Conservation (phyloP, 768 basidiomycete species). For the Plicaturopsis crispa region DNA sequence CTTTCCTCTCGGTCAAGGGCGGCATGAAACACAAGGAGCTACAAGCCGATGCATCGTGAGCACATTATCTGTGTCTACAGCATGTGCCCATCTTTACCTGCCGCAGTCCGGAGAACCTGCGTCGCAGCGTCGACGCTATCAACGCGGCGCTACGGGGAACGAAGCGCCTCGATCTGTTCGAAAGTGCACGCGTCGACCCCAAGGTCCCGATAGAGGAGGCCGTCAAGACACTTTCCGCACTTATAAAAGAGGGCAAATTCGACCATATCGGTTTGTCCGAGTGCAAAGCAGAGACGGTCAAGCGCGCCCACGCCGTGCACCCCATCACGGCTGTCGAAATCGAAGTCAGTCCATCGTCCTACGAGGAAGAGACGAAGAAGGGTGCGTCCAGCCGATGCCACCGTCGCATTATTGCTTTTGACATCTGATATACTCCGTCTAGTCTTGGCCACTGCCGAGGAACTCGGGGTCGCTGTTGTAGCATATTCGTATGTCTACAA, state of each 20-base stretch:
- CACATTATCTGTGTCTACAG: too few relatives aligned
- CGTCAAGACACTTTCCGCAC: slow-evolving; percentile 28
- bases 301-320: slow-evolving; percentile 24
- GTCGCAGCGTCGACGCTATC: slow-evolving; percentile 36
- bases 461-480: slow-evolving; percentile 50
- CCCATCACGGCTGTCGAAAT: slow-evolving; percentile 58
- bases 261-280: slow-evolving; percentile 43
- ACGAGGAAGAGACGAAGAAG: slow-evolving; percentile 42
- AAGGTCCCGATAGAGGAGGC: slow-evolving; percentile 35
- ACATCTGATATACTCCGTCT: too few relatives aligned
- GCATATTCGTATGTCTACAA: slow-evolving; percentile 43
- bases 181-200: slow-evolving; percentile 37
- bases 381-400: slow-evolving; percentile 15
- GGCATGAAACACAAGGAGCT: too few relatives aligned
- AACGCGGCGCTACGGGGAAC: slow-evolving; percentile 36
- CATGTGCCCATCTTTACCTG: too few relatives aligned
- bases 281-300: slow-evolving; percentile 36
- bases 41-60: too few relatives aligned
- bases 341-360: slow-evolving; percentile 58
- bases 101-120: slow-evolving; percentile 29
- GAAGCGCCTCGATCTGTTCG: slow-evolving; percentile 50
- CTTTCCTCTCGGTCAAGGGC: slow-evolving; percentile 28
- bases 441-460: slow-evolving; percentile 46
- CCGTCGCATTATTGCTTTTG: slow-evolving; percentile 12
- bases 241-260: slow-evolving; percentile 46